These are phyloP conservation scores for Hymenoscyphus fructigenus DNA, from an alignment of 2,329 filamentous ascomycete species.

Conservation along the genomic window DNA sequence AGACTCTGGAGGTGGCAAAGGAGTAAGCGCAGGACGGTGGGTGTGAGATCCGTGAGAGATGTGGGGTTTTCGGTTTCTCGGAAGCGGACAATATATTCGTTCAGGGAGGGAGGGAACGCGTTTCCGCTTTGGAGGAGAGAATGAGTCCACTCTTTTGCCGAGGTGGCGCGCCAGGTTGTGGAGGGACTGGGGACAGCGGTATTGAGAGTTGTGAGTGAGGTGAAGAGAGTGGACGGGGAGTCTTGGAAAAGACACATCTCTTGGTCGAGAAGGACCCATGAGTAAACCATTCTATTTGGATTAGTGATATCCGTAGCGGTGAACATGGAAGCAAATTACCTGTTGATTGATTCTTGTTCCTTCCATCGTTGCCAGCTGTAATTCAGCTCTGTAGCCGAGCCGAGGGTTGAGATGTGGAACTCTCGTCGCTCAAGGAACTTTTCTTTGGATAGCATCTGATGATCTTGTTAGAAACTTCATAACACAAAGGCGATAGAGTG, in stretches of 20 bases:
- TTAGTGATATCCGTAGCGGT: not conserved
- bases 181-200: not conserved
- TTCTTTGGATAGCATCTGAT: not conserved
- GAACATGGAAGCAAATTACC: not conserved
- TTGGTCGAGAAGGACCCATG: not conserved
- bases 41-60: not conserved
- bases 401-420: not conserved
- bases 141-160: not conserved
- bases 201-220: not conserved
- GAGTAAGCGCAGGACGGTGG: not conserved
- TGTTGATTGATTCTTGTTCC: conserved; percentile 1
- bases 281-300: not conserved
- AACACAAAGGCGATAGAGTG: not conserved
- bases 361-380: conserved; percentile 1
- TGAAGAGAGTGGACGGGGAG: not conserved
- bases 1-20: not conserved
- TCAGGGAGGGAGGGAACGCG: not conserved
- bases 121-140: not conserved
- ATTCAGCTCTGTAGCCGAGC: not conserved
- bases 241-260: conserved; percentile 1
- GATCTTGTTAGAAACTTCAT: not conserved
- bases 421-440: not conserved
- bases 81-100: conserved; percentile 1
- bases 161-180: not conserved
- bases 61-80: conserved; percentile 2